A percentile compares a stretch with the other conserved stretches of the same genome.
Conservation (phyloP, 139 green algal genomes). For the Chlamydomonas sphaeroides region DNA sequence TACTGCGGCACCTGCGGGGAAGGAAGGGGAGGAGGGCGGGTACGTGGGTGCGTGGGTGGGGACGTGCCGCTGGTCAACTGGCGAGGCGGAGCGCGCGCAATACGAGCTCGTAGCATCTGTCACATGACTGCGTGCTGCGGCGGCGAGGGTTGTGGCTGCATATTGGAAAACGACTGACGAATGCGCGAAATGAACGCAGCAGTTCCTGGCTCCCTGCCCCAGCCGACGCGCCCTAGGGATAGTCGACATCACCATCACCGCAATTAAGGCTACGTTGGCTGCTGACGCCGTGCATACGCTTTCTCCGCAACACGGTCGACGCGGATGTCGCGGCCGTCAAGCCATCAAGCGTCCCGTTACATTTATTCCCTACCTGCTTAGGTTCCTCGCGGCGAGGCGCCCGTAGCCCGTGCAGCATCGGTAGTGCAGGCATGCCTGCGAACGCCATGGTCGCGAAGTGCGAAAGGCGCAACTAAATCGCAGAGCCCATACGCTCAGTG, state of each 20-base stretch:
- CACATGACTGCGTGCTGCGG: too few species aligned
- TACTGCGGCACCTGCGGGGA: slow-evolving; percentile 6
- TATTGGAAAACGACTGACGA: too few species aligned
- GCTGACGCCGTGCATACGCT: background rate
- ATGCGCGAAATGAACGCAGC: too few species aligned
- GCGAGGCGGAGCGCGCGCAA: too few species aligned
- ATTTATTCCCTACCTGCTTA: background rate
- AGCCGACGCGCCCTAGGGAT: background rate
- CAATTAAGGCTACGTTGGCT: background rate
- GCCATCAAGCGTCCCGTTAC: background rate
- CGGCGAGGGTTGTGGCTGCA: too few species aligned
- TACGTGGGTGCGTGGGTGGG: too few species aligned
- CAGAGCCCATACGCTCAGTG: too few species aligned
- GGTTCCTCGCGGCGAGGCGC: background rate
- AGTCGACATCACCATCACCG: background rate
- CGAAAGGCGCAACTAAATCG: too few species aligned
- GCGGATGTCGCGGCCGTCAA: background rate
- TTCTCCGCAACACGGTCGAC: background rate
- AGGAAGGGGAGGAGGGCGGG: background rate
- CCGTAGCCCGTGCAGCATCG: slow-evolving; percentile 10
- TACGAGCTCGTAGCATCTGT: too few species aligned
- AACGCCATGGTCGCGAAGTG: slow-evolving; percentile 15
- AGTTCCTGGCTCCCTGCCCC: too few species aligned
- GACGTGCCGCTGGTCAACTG: too few species aligned
- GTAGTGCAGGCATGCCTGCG: background rate